These are phyloP conservation scores for Apiospora marii DNA, from an alignment of 2,329 filamentous ascomycete genomes.

Conservation along the genomic window DNA sequence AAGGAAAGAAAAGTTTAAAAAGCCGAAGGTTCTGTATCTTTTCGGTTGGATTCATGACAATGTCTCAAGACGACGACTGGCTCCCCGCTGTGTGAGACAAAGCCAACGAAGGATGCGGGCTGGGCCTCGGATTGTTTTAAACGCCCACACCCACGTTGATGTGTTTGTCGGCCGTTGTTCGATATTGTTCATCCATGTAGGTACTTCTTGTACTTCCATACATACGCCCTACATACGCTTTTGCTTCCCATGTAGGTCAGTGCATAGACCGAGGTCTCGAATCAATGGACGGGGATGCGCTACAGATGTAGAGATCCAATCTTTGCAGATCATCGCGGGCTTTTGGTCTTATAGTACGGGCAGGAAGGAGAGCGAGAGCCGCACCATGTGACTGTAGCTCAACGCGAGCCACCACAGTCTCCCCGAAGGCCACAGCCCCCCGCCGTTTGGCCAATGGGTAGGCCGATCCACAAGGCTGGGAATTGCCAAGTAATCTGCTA, in stretches of 20 bases:
- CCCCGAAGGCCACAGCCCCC: background rate
- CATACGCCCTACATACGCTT: background rate
- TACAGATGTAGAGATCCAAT: background rate
- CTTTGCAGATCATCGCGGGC: background rate
- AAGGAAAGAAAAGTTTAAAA: background rate
- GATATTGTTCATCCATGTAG: background rate
- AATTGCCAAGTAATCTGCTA: background rate
- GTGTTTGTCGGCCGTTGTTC: background rate
- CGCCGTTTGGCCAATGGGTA: background rate
- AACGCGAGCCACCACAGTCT: background rate
- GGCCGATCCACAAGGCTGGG: constrained; percentile 13
- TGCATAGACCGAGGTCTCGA: constrained; percentile 4
- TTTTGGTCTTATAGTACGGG: background rate
- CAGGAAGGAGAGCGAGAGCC: background rate
- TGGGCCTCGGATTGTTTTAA: background rate
- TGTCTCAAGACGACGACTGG: constrained; percentile 2
- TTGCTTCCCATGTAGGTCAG: background rate
- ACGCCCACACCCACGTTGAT: background rate
- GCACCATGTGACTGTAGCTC: background rate
- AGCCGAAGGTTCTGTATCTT: too few relatives aligned
- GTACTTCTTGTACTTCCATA: background rate
- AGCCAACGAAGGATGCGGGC: constrained; percentile 7
- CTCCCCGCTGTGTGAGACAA: background rate
- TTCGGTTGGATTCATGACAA: background rate
- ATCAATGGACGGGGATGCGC: background rate